Conservation (phyloP, 768 basidiomycete genomes). For the Amanita inopinata region DNA sequence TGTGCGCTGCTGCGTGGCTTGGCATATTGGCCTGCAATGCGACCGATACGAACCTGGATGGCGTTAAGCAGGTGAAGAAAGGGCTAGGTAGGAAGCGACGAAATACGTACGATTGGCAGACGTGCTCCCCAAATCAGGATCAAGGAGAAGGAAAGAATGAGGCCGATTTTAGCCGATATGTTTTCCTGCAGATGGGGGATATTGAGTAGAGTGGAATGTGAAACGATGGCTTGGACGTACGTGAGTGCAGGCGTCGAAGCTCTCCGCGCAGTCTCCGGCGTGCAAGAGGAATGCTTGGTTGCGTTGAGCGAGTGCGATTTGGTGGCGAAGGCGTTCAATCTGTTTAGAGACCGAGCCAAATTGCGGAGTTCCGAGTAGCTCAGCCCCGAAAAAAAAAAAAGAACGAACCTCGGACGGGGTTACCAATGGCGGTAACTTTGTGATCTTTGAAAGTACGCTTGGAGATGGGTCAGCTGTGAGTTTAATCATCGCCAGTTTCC, state of each 20-base stretch:
- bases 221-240: conserved; percentile 30
- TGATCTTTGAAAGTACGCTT: conserved; percentile 75
- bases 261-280: conserved; percentile 97
- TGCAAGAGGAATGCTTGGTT: conserved; percentile 92
- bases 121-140: conserved; percentile 92
- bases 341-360: conserved; percentile 18
- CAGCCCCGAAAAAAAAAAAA: conserved; percentile 8
- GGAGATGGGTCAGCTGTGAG: neutral
- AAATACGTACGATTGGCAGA: conserved; percentile 69
- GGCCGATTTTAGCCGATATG: conserved; percentile 78
- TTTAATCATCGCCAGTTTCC: neutral
- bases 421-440: conserved; percentile 79
- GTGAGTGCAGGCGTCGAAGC: conserved; percentile 85
- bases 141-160: conserved; percentile 91
- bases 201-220: neutral
- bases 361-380: neutral
- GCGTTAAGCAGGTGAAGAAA: conserved; percentile 7
- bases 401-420: conserved; percentile 78
- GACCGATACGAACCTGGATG: conserved; percentile 64
- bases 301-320: conserved; percentile 69
- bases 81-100: neutral
- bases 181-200: conserved; percentile 46
- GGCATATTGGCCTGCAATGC: conserved; percentile 95
- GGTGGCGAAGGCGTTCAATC: conserved; percentile 79
- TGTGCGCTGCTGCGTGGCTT: conserved; percentile 83